Conservation (phyloP, 495 filamentous ascomycete species). For the Podospora bellae-mahoneyi region DNA sequence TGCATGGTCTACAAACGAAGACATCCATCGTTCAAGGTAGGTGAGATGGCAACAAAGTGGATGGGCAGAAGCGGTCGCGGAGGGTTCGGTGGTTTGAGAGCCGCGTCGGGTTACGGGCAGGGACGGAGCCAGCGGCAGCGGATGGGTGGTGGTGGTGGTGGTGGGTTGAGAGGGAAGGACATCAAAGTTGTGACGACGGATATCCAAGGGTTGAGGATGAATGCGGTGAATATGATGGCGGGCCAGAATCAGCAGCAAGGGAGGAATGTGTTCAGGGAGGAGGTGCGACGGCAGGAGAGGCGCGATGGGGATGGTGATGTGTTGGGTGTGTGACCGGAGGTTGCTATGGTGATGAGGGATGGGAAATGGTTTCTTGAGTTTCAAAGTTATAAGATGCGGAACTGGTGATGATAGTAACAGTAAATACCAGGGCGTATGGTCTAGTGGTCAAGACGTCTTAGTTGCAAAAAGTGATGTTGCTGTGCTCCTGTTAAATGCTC, state of each 20-base stretch:
- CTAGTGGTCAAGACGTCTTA: too few species aligned
- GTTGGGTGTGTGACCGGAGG: not conserved
- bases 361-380: not conserved
- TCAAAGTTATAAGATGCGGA: not conserved
- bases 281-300: slow-evolving; percentile 19
- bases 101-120: not conserved
- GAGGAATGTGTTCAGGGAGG: slow-evolving; percentile 20
- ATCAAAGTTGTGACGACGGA: slow-evolving; percentile 18
- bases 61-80: not conserved
- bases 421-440: too few species aligned
- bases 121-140: not conserved
- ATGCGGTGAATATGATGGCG: slow-evolving; percentile 9
- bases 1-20: slow-evolving; percentile 17
- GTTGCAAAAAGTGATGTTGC: too few species aligned
- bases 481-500: too few species aligned
- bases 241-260: not conserved
- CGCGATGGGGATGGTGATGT: not conserved
- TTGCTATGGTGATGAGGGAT: not conserved
- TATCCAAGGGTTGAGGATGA: slow-evolving; percentile 17
- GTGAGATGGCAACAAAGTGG: not conserved
- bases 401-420: not conserved
- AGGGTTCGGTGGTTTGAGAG: not conserved
- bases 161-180: slow-evolving; percentile 9
- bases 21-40: not conserved
- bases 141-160: not conserved